Base-by-base conservation (phyloP, 2,329 filamentous ascomycete genomes). In the Fusarium anthophilum region DNA sequence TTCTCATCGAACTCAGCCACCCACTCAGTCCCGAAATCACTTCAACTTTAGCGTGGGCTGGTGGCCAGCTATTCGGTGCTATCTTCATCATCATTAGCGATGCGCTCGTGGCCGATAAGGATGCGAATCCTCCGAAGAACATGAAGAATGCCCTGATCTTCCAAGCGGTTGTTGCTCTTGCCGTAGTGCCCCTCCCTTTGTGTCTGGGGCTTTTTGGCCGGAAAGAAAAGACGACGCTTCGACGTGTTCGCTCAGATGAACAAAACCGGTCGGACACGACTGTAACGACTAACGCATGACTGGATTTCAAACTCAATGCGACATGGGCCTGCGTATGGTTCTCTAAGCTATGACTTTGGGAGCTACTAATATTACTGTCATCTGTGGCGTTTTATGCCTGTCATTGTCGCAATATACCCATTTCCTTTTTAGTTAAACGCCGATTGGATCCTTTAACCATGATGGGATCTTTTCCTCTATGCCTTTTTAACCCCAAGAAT, bases 21-120 rank as follows among this genome's bases (percentile, higher is more conserved):
- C 96, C 96, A 0, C 90, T 97, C 32, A 92, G 91, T 45, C 95
- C 96, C 0, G 96, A 97, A 83, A 89, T 98, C 50, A 94, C 93
- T 2, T 93, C 91, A 70, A 94, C 93, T 35, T 86, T 97, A 28
- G 93, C 92, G 78, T 98, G 96, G 96, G 89, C 90, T 3, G 92
- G 92, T 11, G 96, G 96, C 0, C 96, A 98, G 84, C 83, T 98
- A 13, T 83, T 97, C 2, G 96, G 96, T 18, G 95, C 91, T 5
- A 83, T 95, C 35, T 98, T 98, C 79, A 93, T 98, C 77, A 84
- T 99, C 37, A 83, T 96, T 65, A 93, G 94, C 84, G 92, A 95
- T 80, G 93, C 92, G 24, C 86, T 98, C 70, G 89, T 90, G 73
- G 89, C 84, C 2, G 86, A 85, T 0, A 78, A 80, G 15, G 80